Percentiles rank a stretch among this genome's conserved stretches.
These are phyloP conservation scores for Debaryomyces coudertii DNA, from an alignment of 1,139 yeast species.

Conservation along the genomic window DNA sequence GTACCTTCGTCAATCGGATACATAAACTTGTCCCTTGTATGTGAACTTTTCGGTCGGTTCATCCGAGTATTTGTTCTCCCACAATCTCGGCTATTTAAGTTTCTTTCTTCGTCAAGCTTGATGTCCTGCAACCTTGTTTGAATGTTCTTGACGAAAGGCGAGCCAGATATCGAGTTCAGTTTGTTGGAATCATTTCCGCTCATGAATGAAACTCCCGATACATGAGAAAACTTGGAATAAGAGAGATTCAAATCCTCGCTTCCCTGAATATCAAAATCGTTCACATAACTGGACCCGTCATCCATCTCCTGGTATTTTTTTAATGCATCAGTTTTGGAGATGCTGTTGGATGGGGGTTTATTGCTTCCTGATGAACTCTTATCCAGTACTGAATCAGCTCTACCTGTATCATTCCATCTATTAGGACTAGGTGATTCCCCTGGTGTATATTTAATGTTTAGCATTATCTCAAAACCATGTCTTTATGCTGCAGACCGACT, in stretches of 20 bases:
- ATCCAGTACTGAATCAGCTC: neutral
- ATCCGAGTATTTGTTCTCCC: neutral
- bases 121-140: slow-evolving; percentile 24
- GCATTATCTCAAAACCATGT: slow-evolving; percentile 5
- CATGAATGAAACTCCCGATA: slow-evolving; percentile 28
- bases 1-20: slow-evolving; percentile 14
- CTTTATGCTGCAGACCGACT: neutral
- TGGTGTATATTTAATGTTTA: slow-evolving; percentile 7
- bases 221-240: slow-evolving; percentile 41
- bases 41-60: slow-evolving; percentile 1
- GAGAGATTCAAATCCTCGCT: slow-evolving; percentile 34
- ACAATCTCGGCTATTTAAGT: slow-evolving; percentile 13
- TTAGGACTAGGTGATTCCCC: slow-evolving; percentile 5
- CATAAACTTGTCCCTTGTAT: slow-evolving; percentile 11
- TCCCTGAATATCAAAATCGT: slow-evolving; percentile 29
- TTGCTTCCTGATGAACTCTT: slow-evolving; percentile 40
- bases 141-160: slow-evolving; percentile 32
- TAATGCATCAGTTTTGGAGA: slow-evolving; percentile 16
- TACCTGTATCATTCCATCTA: neutral
- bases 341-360: slow-evolving; percentile 2
- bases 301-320: slow-evolving; percentile 20
- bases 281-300: slow-evolving; percentile 17
- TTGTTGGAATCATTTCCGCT: slow-evolving; percentile 10
- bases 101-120: slow-evolving; percentile 16
- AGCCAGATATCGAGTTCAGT: slow-evolving; percentile 18